These are phyloP conservation scores for Pseudomicrostroma phylloplanum DNA, from an alignment of 1,284 basidiomycete genomes.

Conservation along the genomic window DNA sequence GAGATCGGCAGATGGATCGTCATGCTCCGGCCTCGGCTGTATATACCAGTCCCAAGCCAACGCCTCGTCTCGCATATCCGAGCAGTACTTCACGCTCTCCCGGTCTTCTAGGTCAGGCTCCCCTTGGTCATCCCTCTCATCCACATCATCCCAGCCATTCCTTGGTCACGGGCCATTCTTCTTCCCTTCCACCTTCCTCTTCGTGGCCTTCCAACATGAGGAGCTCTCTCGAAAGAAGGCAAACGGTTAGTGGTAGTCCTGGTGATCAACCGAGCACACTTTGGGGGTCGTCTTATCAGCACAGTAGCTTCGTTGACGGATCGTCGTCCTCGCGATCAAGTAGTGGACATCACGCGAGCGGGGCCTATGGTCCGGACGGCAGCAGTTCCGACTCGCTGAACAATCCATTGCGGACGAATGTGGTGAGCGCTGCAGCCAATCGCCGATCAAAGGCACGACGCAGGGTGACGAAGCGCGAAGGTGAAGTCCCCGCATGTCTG, in stretches of 20 bases:
- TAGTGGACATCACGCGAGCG: not conserved
- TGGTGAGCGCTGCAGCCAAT: not conserved
- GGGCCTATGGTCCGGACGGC: not conserved
- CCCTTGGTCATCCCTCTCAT: not conserved
- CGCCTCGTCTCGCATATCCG: not conserved
- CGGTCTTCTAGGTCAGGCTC: not conserved
- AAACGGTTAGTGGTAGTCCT: not conserved
- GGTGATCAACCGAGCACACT: not conserved
- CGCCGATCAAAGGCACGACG: not conserved
- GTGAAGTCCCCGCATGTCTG: constrained; percentile 16
- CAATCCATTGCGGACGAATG: no score
- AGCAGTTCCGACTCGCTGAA: not conserved
- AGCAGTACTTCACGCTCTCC: not conserved
- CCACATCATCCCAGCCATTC: not conserved
- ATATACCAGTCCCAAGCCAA: not conserved
- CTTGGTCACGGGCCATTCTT: not conserved
- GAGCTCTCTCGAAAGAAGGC: no score
- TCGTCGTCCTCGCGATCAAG: not conserved
- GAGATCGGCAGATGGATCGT: not conserved
- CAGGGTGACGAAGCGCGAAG: constrained; percentile 7
- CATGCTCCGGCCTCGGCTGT: not conserved
- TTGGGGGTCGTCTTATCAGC: not conserved
- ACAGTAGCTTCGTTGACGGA: not conserved
- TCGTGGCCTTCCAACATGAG: no score
- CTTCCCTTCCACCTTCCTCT: no score